Base-by-base conservation (phyloP, 352 stramenopile species). In the Pythium oligandrum region DNA sequence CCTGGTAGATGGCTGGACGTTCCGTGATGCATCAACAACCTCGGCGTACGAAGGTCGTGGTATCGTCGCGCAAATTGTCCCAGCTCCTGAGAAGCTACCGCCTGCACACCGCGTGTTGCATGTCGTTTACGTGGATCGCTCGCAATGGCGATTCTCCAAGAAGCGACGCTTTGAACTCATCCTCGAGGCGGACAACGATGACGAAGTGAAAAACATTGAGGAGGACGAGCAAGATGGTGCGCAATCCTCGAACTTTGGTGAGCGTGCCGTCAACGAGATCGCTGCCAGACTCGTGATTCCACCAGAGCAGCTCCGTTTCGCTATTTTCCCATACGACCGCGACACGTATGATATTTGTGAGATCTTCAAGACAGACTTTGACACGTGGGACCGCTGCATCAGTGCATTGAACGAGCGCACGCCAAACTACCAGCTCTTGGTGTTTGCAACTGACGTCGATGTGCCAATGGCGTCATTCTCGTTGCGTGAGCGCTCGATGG, bases 301-400 rank as follows among this genome's bases (percentile, higher is more conserved):
- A 6, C 48, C 59, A 0, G 72, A 88, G 38, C 64, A 73, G 11
- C 61, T 86, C 8, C 67, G 56, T 3, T 87, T 91, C 50, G 76
- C 80, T 6, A 68, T 71, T 31, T 76, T 89, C 42, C 70, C 78
- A 33, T 77, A 75, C 47, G 70, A 88, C 47, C 67, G 71, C 26
- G 74, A 90, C 45, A 78, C 76, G 44, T 75, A 83, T 8, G 77
- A 88, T 57, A 80, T 93, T n/a, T 61, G 83, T 30, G 83, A 93
- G 51, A 71, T 88, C n/a, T 65, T 51, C 53, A 66, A 64, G 48
- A 71, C 53, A 3, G 37, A 61, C 36, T 68, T 64, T 31, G 64
- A 63, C 11, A 68, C 64, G 10, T 66, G 58, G 62, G 62, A 65
- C 12, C 62, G 46, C 0, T 60, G 52, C 38, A 63, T 63, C 45